phyloP scores from a whole-genome alignment of 164 flowering plant species.

The Macadamia integrifolia region DNA sequence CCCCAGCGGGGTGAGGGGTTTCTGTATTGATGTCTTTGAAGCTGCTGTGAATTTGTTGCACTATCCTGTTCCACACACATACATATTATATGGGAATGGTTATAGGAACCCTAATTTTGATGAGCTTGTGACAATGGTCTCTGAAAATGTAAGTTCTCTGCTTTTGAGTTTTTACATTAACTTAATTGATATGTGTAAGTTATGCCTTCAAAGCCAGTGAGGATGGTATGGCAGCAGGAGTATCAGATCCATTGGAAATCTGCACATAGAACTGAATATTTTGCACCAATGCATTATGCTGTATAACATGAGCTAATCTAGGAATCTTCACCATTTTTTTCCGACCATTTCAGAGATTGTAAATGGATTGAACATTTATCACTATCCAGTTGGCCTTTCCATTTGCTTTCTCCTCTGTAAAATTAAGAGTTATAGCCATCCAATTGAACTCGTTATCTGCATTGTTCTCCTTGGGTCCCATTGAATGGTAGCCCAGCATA shows the following conservation, averaged over 20 bases:
- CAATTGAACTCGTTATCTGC: neutral
- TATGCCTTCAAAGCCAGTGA: too few species aligned
- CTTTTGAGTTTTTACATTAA: neutral
- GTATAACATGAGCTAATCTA: neutral
- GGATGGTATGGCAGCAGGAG: too few species aligned
- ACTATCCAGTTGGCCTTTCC: neutral
- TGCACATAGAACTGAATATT: neutral
- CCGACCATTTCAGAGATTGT: neutral
- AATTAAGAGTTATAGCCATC: neutral
- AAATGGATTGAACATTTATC: neutral
- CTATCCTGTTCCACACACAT: constrained; percentile 68
- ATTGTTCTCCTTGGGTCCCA: neutral
- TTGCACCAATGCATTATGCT: neutral
- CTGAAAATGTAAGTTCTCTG: constrained; percentile 51
- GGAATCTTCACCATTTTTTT: neutral
- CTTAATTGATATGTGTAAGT: too few species aligned
- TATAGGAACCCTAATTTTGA: constrained; percentile 47
- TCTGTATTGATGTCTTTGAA: constrained; percentile 79
- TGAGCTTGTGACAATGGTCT: constrained; percentile 49
- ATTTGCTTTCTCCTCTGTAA: neutral
- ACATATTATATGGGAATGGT: constrained; percentile 66
- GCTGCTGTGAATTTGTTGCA: constrained; percentile 70
- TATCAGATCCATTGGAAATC: too few species aligned
- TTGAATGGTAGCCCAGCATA: neutral
- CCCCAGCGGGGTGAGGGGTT: constrained; percentile 56